phyloP scores from a whole-genome alignment of 1,284 basidiomycete genomes.

The Fomitopsis palustris region DNA sequence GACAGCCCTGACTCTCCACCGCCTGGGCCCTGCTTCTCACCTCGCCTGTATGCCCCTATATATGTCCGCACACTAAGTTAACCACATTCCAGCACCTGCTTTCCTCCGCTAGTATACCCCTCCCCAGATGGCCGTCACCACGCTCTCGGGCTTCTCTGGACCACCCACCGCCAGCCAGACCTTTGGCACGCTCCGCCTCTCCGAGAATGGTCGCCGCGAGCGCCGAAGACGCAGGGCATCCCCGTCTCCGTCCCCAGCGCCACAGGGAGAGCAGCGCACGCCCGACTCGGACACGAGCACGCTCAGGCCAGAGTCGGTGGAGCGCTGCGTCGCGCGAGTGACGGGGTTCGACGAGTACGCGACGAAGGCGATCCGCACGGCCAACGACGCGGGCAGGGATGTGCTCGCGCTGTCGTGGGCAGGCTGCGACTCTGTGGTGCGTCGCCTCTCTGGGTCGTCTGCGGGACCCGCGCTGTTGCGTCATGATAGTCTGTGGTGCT shows the following conservation, averaged over 20 bases:
- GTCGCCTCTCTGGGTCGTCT: background rate
- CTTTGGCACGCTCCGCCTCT: background rate
- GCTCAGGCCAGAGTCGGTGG: background rate
- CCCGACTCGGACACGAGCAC: background rate
- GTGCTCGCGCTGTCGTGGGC: constrained; percentile 3
- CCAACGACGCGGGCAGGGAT: background rate
- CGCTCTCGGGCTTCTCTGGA: background rate
- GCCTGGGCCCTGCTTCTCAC: background rate
- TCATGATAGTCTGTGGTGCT: background rate
- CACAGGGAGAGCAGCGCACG: background rate
- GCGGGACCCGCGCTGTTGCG: background rate
- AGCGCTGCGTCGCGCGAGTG: background rate
- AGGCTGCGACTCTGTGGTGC: constrained; percentile 1
- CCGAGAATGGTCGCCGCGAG: background rate
- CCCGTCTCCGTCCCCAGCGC: background rate
- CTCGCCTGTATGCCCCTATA: background rate
- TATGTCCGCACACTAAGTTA: too few relatives aligned
- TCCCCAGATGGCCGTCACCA: background rate
- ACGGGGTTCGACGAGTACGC: constrained; percentile 2
- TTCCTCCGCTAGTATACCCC: background rate
- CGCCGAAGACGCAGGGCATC: background rate
- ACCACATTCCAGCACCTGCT: background rate
- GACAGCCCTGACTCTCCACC: background rate
- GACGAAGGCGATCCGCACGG: background rate
- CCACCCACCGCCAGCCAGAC: constrained; percentile 2